Base-by-base conservation (phyloP, 495 filamentous ascomycete species). In the Extremus antarcticus region DNA sequence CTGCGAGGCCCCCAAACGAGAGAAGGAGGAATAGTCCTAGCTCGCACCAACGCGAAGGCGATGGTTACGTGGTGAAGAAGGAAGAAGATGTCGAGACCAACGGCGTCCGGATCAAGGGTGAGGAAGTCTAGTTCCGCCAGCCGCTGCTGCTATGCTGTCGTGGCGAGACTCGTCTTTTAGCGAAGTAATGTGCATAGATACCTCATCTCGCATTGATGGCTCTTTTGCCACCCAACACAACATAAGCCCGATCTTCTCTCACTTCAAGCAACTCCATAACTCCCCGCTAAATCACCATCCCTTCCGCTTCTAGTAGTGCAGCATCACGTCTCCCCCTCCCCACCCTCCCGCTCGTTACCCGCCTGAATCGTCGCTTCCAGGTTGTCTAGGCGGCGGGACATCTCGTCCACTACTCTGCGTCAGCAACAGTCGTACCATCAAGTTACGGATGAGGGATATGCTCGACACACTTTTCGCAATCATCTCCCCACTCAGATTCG, bases 381-480 rank as follows among this genome's bases (percentile, higher is more conserved):
- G 48, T 84, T 87, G 66, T 97, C 91, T 3, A 97, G 71, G 17
- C 91, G 84, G 56, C 84, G 76, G 13, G 88, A 84, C 91, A 97
- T 96, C 53, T 95, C 92, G 63, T 97, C 91, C 83, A 97, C 90
- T 95, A 58, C 25, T 38, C 32, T 8, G 19, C 19, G 20, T 21
- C 25, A 43, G 43, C 11, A 22, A 38, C 16, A 50, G 22, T 17
- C 21, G 7, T 8, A 10, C 10, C 13, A 19, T 46, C 9, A 9
- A 10, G 8, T 46, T 23, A 52, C 32, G 53, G 16, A 40, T 43
- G n/a, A 10, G 45, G 32, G 17, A 49, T 1, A n/a, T n/a, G n/a
- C n/a, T n/a, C n/a, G n/a, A 74, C 83, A 46, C 71, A 94, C 90
- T 85, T 68, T 95, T 95, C 38, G 83, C 78, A 62, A 95, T 88